These are phyloP conservation scores for Kalmanozyma brasiliensis DNA, from an alignment of 1,284 basidiomycete species.

Conservation along the genomic window DNA sequence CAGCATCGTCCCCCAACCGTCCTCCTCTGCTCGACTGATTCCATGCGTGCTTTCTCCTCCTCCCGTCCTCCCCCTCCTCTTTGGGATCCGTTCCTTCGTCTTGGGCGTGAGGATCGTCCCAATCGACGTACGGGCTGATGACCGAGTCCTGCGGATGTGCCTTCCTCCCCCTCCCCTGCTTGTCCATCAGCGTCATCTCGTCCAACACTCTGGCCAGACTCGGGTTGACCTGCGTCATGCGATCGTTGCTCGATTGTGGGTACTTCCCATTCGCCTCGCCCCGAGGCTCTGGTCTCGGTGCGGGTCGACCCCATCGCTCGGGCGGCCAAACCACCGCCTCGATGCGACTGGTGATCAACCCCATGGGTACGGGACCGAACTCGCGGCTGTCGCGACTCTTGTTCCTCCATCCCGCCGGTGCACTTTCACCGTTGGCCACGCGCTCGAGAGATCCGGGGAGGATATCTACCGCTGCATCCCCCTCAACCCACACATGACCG, in stretches of 20 bases:
- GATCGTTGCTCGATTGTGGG: conserved; percentile 19
- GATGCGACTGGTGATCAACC: conserved; percentile 69
- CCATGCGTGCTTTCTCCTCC: conserved; percentile 24
- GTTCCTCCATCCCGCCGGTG: background rate
- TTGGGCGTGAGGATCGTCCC: conserved; percentile 8
- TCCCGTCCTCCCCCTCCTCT: background rate
- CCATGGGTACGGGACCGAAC: conserved; percentile 72
- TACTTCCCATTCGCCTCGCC: conserved; percentile 4
- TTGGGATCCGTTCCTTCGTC: background rate
- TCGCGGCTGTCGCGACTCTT: conserved; percentile 69
- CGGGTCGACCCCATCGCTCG: conserved; percentile 46
- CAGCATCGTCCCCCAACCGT: conserved; percentile 44
- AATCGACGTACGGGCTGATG: conserved; percentile 45
- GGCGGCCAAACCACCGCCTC: conserved; percentile 70
- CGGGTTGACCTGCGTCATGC: conserved; percentile 40
- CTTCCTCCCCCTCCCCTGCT: conserved; percentile 7
- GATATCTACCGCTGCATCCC: conserved; percentile 70
- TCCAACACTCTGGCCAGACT: conserved; percentile 39
- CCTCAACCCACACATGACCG: conserved; percentile 71
- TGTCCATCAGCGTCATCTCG: conserved; percentile 25
- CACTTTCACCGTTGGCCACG: conserved; percentile 16
- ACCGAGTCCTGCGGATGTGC: conserved; percentile 45
- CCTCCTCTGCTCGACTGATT: conserved; percentile 47
- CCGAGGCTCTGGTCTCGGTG: conserved; percentile 1
- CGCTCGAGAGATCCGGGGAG: conserved; percentile 23